Evolutionary conservation across 495 filamentous ascomycete genomes (phyloP).

Genomic region (Lasiosphaeria miniovina): DNA sequence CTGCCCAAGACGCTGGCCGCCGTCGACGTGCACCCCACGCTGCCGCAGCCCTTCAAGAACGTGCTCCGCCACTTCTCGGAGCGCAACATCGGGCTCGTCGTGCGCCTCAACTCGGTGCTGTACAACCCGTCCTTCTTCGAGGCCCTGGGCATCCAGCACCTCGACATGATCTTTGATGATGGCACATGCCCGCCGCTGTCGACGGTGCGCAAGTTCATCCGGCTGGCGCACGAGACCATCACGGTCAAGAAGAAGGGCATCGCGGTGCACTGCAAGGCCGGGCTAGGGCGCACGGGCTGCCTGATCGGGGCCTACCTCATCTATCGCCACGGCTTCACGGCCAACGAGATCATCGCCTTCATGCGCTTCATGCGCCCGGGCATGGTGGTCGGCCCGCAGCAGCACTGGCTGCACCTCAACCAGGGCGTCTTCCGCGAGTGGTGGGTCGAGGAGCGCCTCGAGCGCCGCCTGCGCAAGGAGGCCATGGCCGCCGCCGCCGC

Average conservation of each 20-base stretch:
- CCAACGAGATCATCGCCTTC: slow-evolving; percentile 96
- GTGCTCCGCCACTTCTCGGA: slow-evolving; percentile 84
- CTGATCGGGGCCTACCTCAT: slow-evolving; percentile 97
- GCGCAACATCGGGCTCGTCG: slow-evolving; percentile 85
- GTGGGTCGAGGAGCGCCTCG: slow-evolving; percentile 91
- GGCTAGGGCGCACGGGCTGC: slow-evolving; percentile 90
- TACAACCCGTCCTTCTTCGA: slow-evolving; percentile 96
- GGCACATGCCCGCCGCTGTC: slow-evolving; percentile 88
- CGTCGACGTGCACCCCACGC: slow-evolving; percentile 57
- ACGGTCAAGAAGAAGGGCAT: slow-evolving; percentile 81
- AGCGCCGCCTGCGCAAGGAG: slow-evolving; percentile 50
- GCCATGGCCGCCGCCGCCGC: slow-evolving; percentile 49
- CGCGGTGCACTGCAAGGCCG: slow-evolving; percentile 97
- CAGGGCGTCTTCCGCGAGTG: slow-evolving; percentile 95
- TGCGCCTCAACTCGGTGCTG: slow-evolving; percentile 90
- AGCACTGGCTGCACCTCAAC: slow-evolving; percentile 98
- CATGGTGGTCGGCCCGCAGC: slow-evolving; percentile 99
- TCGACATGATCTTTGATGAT: slow-evolving; percentile 99
- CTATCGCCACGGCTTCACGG: slow-evolving; percentile 96
- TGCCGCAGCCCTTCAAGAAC: slow-evolving; percentile 89
- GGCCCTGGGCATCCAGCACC: slow-evolving; percentile 86
- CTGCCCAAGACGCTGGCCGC: slow-evolving; percentile 67
- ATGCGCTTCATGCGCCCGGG: slow-evolving; percentile 99
- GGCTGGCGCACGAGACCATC: slow-evolving; percentile 91
- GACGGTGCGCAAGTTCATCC: slow-evolving; percentile 88